Base-by-base conservation (phyloP, 805 yeast species). In the Cephaloascus albidus region DNA sequence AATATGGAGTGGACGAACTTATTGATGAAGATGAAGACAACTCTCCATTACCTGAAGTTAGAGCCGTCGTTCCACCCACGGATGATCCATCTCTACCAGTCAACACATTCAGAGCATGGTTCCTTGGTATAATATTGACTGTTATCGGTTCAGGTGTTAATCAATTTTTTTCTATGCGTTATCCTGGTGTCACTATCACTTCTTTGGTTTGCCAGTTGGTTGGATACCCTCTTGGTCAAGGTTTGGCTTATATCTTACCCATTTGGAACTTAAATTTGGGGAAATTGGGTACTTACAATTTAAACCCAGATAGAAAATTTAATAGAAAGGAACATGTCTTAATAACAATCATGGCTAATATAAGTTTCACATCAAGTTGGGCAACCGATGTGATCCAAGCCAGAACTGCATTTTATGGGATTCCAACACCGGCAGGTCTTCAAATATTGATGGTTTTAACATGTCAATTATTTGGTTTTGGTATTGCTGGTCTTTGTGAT, bases 21-120 rank as follows among this genome's bases (percentile, higher is more conserved):
- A 73, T 72, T 18, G 61, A 65, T 26, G 48, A 57, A 23, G 61
- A 63, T 52, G 58, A 70, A 47, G 65, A 54, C 34, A 53, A 65
- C 47, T 72, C 78, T 17, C 83, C 84, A 8, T 79, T 78, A 51
- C 76, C 82, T 1, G 85, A 79, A 55, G 85, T 79, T 17, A 68
- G 86, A 54, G 73, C 84, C 20, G 72, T 79, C 18, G 76, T 76
- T 30, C 71, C 77, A 5, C 64, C 72, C 8, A 52, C 58, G 8
- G 81, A 75, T 50, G 80, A 76, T 52, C 68, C 71, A 1, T 45
- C 64, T 3, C 51, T 72, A 17, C 65, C 65, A 4, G 68, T 69
- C 44, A 77, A 74, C 47, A 75, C 77, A 37, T 59, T 76, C 55
- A 67, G 81, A 59, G 71, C 78, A 39, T 68, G 79, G 78, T 54